Evolutionary conservation across 1,284 basidiomycete species (phyloP).

Genomic region (Pseudozyma sp.): DNA sequence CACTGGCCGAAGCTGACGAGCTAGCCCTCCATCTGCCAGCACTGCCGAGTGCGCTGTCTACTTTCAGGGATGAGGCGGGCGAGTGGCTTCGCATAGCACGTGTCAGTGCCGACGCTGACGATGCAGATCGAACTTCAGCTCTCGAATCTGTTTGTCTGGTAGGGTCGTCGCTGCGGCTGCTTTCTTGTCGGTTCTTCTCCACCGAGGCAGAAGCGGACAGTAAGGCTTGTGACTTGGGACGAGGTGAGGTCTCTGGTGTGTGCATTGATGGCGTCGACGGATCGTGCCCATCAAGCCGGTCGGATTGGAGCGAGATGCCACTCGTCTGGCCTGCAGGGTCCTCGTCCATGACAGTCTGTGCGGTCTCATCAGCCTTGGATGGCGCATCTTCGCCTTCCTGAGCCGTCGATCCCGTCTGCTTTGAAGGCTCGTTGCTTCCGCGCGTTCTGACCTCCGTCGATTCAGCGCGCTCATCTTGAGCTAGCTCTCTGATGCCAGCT

Average conservation of each 20-base stretch:
- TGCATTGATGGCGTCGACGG: constrained; percentile 44
- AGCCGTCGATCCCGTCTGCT: not conserved
- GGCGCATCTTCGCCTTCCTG: not conserved
- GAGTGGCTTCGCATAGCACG: constrained; percentile 42
- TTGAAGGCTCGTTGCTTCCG: not conserved
- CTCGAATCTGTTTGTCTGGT: not conserved
- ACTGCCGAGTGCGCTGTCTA: constrained; percentile 14
- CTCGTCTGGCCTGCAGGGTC: constrained; percentile 24
- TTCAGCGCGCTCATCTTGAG: not conserved
- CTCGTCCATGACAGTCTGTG: constrained; percentile 1
- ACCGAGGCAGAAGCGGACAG: constrained; percentile 7
- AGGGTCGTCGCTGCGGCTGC: not conserved
- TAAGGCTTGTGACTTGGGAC: constrained; percentile 4
- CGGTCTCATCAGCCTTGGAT: not conserved
- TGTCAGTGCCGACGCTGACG: constrained; percentile 42
- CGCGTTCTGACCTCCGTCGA: not conserved
- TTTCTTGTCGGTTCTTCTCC: constrained; percentile 3
- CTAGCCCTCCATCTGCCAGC: constrained; percentile 29
- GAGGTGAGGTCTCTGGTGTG: constrained; percentile 40
- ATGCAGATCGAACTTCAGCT: constrained; percentile 7
- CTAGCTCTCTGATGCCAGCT: constrained; percentile 5
- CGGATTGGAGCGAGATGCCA: constrained; percentile 35
- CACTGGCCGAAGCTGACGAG: constrained; percentile 30
- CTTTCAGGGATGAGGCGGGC: constrained; percentile 26
- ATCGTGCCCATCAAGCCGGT: constrained; percentile 23